These are phyloP conservation scores for Coemansia sp. DNA, from an alignment of 192 early-diverging fungal species.

Conservation along the genomic window DNA sequence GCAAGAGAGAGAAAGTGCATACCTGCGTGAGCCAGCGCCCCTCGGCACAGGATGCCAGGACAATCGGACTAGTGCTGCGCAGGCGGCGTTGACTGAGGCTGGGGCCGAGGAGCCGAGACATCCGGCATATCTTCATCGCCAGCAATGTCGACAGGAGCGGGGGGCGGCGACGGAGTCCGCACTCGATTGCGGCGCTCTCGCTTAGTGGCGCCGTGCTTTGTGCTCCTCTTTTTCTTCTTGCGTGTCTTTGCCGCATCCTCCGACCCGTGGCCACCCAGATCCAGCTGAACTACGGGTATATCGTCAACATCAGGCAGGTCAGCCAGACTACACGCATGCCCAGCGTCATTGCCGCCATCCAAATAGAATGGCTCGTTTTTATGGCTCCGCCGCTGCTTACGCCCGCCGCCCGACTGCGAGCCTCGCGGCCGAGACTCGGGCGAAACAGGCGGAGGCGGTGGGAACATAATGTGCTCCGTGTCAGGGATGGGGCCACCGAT, in stretches of 20 bases:
- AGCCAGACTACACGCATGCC: conserved; percentile 25
- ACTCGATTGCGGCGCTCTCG: conserved; percentile 21
- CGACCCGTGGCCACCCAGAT: conserved; percentile 40
- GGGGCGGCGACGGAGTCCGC: conserved; percentile 32
- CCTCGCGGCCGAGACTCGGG: conserved; percentile 21
- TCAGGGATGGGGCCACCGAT: conserved; percentile 73
- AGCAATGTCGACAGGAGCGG: conserved; percentile 39
- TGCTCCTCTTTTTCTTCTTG: conserved; percentile 23
- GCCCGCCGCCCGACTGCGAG: conserved; percentile 28
- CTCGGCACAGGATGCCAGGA: neutral
- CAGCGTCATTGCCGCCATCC: conserved; percentile 23
- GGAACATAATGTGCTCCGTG: conserved; percentile 55
- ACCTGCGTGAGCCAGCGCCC: neutral
- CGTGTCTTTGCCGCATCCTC: neutral
- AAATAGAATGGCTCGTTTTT: conserved; percentile 64
- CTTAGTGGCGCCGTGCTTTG: neutral
- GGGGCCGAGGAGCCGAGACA: neutral
- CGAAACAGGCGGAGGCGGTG: conserved; percentile 28
- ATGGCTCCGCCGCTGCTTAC: conserved; percentile 24
- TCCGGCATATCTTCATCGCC: conserved; percentile 48
- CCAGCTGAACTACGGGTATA: conserved; percentile 78
- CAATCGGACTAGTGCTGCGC: neutral
- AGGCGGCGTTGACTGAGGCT: conserved; percentile 2
- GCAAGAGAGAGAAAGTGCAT: neutral
- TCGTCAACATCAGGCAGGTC: conserved; percentile 73